Evolutionary conservation across 75 land plant genomes (phyloP).

Genomic region (Adiantum capillusveneris): DNA sequence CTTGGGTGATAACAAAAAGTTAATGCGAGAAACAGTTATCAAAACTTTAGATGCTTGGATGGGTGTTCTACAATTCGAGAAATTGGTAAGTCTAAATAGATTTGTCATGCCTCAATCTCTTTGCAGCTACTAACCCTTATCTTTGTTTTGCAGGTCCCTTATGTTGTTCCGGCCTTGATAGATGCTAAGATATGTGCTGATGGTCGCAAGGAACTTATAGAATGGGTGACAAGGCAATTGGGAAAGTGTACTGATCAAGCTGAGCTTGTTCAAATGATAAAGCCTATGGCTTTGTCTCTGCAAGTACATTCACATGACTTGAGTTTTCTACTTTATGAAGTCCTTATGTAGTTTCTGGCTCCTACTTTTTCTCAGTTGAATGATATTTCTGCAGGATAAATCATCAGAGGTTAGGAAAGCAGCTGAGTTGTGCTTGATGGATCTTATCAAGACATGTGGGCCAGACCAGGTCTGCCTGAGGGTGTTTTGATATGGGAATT

Average conservation of each 20-base stretch:
- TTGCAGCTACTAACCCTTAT: too few species aligned
- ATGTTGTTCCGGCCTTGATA: conserved; percentile 50
- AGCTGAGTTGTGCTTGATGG: conserved; percentile 63
- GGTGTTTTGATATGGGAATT: too few species aligned
- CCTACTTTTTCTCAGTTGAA: too few species aligned
- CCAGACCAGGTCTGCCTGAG: conserved; percentile 54
- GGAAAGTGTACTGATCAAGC: conserved; percentile 46
- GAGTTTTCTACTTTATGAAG: not conserved
- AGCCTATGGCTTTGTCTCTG: conserved; percentile 67
- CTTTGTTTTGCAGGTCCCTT: conserved; percentile 52
- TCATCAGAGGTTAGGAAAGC: conserved; percentile 93
- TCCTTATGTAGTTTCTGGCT: too few species aligned
- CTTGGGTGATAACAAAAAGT: conserved; percentile 95
- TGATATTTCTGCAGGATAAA: conserved; percentile 66
- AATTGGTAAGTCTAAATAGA: conserved; percentile 71
- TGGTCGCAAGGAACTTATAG: conserved; percentile 95
- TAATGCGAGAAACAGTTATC: conserved; percentile 78
- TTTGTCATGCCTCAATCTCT: too few species aligned
- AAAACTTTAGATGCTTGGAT: conserved; percentile 76
- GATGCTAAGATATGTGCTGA: conserved; percentile 88
- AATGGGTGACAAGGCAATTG: conserved; percentile 77
- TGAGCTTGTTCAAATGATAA: conserved; percentile 61
- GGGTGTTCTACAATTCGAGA: conserved; percentile 79
- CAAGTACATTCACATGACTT: conserved; percentile 30
- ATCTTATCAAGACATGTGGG: conserved; percentile 67